Evolutionary conservation across 768 basidiomycete species (phyloP).

Genomic region (Hericium rajendrae): DNA sequence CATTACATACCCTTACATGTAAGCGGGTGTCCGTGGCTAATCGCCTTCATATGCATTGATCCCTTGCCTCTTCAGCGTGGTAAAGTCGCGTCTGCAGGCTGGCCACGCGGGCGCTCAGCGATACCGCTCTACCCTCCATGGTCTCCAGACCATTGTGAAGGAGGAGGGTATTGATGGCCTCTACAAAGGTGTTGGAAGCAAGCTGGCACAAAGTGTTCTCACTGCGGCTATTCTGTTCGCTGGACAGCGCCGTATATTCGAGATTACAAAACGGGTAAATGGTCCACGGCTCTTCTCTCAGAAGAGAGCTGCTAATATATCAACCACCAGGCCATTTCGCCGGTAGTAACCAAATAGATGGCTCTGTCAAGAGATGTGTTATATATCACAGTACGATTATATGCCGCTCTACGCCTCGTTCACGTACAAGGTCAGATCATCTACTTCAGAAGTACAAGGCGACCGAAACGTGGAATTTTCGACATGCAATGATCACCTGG

Average conservation of each 20-base stretch:
- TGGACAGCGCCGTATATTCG: conserved; percentile 75
- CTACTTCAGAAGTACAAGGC: too few relatives aligned
- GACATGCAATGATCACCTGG: too few relatives aligned
- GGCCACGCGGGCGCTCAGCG: conserved; percentile 56
- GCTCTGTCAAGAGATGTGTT: too few relatives aligned
- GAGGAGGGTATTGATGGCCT: conserved; percentile 78
- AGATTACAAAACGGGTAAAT: conserved; percentile 48
- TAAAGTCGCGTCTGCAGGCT: conserved; percentile 74
- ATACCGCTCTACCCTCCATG: conserved; percentile 71
- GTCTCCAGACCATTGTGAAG: conserved; percentile 64
- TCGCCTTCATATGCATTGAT: not conserved
- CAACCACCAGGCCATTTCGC: too few relatives aligned
- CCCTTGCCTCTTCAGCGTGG: conserved; percentile 31
- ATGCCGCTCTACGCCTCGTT: too few relatives aligned
- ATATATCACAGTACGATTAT: too few relatives aligned
- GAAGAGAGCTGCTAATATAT: too few relatives aligned
- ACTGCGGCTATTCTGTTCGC: conserved; percentile 93
- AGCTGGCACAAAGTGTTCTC: conserved; percentile 85
- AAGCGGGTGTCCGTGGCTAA: conserved; percentile 14
- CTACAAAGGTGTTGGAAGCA: conserved; percentile 81
- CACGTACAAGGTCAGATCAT: too few relatives aligned
- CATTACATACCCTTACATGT: conserved; percentile 72
- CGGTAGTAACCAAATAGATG: too few relatives aligned
- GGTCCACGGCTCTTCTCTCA: too few relatives aligned
- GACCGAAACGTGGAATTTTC: too few relatives aligned